These are phyloP conservation scores for Leersia perrieri DNA, from an alignment of 176 grass and related monocot species.

Conservation along the genomic window DNA sequence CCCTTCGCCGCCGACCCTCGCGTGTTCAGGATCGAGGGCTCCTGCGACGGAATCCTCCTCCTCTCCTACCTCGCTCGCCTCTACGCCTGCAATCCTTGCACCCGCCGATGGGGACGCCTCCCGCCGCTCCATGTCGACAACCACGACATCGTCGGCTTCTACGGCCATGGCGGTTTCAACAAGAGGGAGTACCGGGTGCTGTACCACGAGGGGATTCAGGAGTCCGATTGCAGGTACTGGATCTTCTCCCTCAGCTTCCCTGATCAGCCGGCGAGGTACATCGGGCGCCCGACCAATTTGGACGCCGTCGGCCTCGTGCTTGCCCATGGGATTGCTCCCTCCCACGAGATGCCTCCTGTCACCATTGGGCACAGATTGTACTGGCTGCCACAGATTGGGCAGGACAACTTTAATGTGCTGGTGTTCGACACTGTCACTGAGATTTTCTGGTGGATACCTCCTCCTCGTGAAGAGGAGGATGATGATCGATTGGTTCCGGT, in stretches of 20 bases:
- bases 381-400: background rate
- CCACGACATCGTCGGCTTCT: slow-evolving; percentile 3
- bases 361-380: background rate
- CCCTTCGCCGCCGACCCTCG: background rate
- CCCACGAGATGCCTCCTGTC: background rate
- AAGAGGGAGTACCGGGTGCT: slow-evolving; percentile 2
- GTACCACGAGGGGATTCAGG: background rate
- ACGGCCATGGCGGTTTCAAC: background rate
- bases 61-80: background rate
- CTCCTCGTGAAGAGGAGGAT: background rate
- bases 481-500: background rate
- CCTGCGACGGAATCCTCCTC: slow-evolving; percentile 28
- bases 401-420: background rate
- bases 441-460: background rate
- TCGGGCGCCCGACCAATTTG: background rate
- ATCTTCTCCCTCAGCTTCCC: background rate
- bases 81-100: slow-evolving; percentile 31
- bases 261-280: background rate
- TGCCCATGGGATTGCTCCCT: background rate
- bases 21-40: slow-evolving; percentile 4
- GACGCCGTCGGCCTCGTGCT: background rate
- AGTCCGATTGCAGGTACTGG: background rate
- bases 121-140: background rate
- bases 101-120: slow-evolving; percentile 8
- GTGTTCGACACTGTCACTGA: background rate